phyloP scores from a whole-genome alignment of 2,329 filamentous ascomycete species.

The Trichoderma sp. region DNA sequence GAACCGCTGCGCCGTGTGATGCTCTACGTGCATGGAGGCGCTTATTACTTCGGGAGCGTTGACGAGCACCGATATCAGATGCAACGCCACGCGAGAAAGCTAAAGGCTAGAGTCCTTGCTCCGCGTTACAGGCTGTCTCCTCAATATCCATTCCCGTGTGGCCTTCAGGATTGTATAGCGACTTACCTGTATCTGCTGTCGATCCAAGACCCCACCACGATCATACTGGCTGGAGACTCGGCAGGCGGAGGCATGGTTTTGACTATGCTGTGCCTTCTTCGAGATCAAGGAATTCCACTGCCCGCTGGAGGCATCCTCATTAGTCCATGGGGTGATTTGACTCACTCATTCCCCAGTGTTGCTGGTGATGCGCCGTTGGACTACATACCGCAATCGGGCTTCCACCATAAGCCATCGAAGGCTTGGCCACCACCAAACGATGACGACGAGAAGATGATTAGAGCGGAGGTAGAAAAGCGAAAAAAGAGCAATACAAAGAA shows the following conservation, averaged over 20 bases:
- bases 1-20: constrained; percentile 74
- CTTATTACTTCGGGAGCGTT: constrained; percentile 93
- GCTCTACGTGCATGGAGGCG: constrained; percentile 91
- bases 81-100: constrained; percentile 90
- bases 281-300: constrained; percentile 79
- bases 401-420: constrained; percentile 83
- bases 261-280: constrained; percentile 74
- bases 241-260: constrained; percentile 90
- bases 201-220: constrained; percentile 74
- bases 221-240: constrained; percentile 88
- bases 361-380: constrained; percentile 71
- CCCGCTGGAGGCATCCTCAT: constrained; percentile 89
- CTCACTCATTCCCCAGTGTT: constrained; percentile 94
- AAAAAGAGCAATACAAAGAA: constrained; percentile 32
- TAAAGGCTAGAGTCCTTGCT: constrained; percentile 86
- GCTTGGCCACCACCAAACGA: constrained; percentile 92
- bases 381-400: constrained; percentile 85
- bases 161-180: constrained; percentile 84
- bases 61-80: constrained; percentile 98
- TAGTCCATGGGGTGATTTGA: constrained; percentile 94
- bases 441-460: constrained; percentile 65
- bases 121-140: constrained; percentile 85
- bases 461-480: constrained; percentile 52
- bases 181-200: constrained; percentile 82
- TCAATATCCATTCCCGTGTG: constrained; percentile 95